Evolutionary conservation across 2,329 filamentous ascomycete species (phyloP).

Genomic region (Hirsutella thompsonii): DNA sequence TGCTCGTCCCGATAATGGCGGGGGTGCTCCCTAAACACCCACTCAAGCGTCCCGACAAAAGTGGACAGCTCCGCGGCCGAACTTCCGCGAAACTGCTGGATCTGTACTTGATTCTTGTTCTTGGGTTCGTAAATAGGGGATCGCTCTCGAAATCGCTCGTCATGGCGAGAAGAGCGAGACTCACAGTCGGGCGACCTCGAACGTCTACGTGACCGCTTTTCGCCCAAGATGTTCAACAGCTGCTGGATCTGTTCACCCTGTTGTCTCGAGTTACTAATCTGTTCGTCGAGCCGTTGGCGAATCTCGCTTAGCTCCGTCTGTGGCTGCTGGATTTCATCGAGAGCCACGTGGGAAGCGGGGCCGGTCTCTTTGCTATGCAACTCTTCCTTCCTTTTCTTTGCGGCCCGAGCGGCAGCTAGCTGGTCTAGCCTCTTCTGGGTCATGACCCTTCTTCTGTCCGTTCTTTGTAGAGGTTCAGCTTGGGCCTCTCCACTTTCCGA

Average conservation of each 20-base stretch:
- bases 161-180: background rate
- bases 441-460: background rate
- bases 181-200: background rate
- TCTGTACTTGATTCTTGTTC: background rate
- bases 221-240: background rate
- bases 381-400: background rate
- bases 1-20: background rate
- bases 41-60: background rate
- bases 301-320: background rate
- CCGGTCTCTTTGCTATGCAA: no score
- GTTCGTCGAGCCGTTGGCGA: background rate
- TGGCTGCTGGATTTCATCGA: background rate
- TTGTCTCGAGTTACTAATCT: background rate
- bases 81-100: background rate
- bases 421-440: background rate
- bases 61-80: background rate
- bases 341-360: background rate
- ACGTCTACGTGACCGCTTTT: background rate
- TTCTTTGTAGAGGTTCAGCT: background rate
- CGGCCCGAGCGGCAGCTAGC: background rate
- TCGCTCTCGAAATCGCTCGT: background rate
- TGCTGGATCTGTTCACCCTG: background rate
- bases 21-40: background rate
- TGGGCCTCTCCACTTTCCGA: background rate
- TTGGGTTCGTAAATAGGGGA: background rate